phyloP scores from a whole-genome alignment of 148 eudicot species.

The Agrostemma githago region DNA sequence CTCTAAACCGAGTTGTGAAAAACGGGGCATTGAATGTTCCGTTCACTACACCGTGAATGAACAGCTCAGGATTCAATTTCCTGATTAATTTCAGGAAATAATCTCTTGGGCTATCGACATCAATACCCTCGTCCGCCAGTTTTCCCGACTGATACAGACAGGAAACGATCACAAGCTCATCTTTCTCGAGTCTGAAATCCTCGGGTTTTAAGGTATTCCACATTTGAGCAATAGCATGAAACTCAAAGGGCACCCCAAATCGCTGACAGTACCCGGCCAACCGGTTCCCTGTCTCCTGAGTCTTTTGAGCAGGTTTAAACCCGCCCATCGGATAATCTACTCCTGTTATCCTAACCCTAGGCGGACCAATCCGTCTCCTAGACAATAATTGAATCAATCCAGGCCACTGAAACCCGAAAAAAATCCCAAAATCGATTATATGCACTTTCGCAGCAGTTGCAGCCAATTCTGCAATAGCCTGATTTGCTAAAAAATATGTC shows the following conservation, averaged over 20 bases:
- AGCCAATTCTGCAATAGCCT: constrained; percentile 23
- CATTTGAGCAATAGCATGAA: constrained; percentile 23
- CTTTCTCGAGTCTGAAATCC: constrained; percentile 24
- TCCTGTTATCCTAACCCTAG: constrained; percentile 24
- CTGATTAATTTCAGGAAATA: constrained; percentile 21
- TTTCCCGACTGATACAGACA: constrained; percentile 20
- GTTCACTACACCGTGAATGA: constrained; percentile 26
- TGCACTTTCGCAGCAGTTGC: constrained; percentile 25
- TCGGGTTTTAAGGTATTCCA: constrained; percentile 20
- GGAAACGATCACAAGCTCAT: constrained; percentile 23
- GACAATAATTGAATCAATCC: constrained; percentile 25
- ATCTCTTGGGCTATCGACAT: constrained; percentile 25
- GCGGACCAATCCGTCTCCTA: constrained; percentile 24
- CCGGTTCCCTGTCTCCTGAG: constrained; percentile 28
- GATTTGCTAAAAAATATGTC: constrained; percentile 20
- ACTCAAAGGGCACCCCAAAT: constrained; percentile 31
- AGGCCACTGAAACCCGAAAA: constrained; percentile 37
- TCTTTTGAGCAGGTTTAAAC: constrained; percentile 28
- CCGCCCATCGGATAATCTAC: constrained; percentile 29
- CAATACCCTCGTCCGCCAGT: constrained; percentile 24
- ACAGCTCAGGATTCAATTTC: constrained; percentile 19
- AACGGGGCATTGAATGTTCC: constrained; percentile 26
- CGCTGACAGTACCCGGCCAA: constrained; percentile 31
- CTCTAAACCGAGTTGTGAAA: constrained; percentile 27
- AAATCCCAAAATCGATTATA: constrained; percentile 31